These are phyloP conservation scores for Globisporangium canariense DNA, from an alignment of 352 stramenopile genomes.

Conservation along the genomic window DNA sequence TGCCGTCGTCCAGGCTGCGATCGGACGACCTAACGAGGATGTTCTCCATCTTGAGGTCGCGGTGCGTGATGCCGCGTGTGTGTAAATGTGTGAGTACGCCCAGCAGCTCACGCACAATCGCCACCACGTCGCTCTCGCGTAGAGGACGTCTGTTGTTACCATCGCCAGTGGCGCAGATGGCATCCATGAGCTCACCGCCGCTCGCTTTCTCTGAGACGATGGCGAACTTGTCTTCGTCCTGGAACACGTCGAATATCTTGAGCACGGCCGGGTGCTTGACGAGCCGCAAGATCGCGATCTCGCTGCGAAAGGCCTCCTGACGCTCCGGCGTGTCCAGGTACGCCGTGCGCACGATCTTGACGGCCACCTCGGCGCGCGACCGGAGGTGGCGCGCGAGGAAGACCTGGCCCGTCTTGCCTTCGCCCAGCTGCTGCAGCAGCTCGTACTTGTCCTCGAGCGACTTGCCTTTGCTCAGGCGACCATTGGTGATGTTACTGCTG, in stretches of 20 bases:
- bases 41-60: constrained; percentile 85
- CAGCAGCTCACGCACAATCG: constrained; percentile 64
- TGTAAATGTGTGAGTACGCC: constrained; percentile 70
- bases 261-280: constrained; percentile 60
- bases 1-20: constrained; percentile 34
- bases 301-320: constrained; percentile 54
- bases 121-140: constrained; percentile 60
- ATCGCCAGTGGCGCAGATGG: constrained; percentile 25
- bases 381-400: constrained; percentile 46
- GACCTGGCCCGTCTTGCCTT: constrained; percentile 78
- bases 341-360: constrained; percentile 62
- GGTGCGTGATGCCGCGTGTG: constrained; percentile 69
- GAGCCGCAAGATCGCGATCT: constrained; percentile 56
- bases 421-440: constrained; percentile 59
- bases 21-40: constrained; percentile 52
- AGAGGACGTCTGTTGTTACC: constrained; percentile 14
- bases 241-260: constrained; percentile 58
- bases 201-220: constrained; percentile 66
- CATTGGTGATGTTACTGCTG: constrained; percentile 10
- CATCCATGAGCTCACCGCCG: constrained; percentile 66
- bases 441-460: constrained; percentile 69
- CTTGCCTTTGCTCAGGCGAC: constrained; percentile 22
- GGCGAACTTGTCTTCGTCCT: constrained; percentile 59
- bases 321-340: constrained; percentile 74
- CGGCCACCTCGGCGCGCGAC: constrained; percentile 43